Conservation (phyloP, 768 basidiomycete species). For the Mycena capillaripes region DNA sequence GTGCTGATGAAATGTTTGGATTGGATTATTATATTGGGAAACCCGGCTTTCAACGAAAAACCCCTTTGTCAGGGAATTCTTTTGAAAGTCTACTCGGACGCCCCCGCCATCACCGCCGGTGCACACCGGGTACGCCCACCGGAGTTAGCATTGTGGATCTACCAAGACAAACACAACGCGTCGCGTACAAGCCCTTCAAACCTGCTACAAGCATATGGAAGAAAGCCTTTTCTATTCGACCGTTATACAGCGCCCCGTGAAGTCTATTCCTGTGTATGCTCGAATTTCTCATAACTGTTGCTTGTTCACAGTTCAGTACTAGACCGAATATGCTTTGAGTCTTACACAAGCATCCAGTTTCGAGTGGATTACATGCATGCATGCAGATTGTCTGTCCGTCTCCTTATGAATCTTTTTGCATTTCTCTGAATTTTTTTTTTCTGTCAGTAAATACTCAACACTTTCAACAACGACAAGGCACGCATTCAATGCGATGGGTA, state of each 20-base stretch:
- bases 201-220: slow-evolving; percentile 48
- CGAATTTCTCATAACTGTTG: not conserved
- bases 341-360: not conserved
- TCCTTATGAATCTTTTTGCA: not conserved
- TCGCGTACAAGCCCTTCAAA: slow-evolving; percentile 49
- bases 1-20: too few species aligned
- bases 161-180: too few species aligned
- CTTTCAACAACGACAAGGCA: too few species aligned
- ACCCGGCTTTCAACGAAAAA: too few species aligned
- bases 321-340: not conserved
- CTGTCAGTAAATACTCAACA: not conserved
- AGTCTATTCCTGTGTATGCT: slow-evolving; percentile 45
- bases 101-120: too few species aligned
- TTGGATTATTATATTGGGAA: too few species aligned
- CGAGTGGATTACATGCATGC: slow-evolving; percentile 37
- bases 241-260: slow-evolving; percentile 42
- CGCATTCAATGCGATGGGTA: not conserved
- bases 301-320: not conserved
- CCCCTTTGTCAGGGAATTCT: too few species aligned
- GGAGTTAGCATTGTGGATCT: too few species aligned
- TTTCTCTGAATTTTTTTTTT: not conserved
- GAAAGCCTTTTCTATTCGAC: slow-evolving; percentile 46
- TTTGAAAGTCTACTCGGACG: too few species aligned
- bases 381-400: not conserved
- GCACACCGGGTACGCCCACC: too few species aligned